These are phyloP conservation scores for Botrytis galanthina DNA, from an alignment of 2,329 filamentous ascomycete species.

Conservation along the genomic window DNA sequence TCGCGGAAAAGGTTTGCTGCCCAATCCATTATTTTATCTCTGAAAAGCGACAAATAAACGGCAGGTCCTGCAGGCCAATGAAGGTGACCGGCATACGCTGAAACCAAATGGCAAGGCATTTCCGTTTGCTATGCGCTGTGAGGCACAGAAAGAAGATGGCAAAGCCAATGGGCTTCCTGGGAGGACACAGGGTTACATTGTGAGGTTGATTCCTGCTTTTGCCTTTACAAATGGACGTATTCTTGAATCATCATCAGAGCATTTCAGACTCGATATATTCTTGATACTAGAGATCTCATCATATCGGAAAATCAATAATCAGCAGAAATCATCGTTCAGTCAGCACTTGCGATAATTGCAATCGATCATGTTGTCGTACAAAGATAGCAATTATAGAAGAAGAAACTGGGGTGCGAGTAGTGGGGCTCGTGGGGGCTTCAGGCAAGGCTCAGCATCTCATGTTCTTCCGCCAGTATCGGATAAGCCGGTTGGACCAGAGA, in stretches of 20 bases:
- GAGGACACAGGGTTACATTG: background rate
- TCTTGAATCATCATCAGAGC: background rate
- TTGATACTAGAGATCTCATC: background rate
- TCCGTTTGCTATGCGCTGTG: background rate
- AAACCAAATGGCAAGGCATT: background rate
- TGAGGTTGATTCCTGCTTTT: background rate
- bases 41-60: background rate
- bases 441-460: conserved; percentile 1
- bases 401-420: background rate
- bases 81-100: background rate
- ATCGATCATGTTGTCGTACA: background rate
- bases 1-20: background rate
- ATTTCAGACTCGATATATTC: background rate
- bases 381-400: background rate
- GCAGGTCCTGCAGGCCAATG: too few relatives aligned
- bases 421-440: background rate
- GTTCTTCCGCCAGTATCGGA: conserved; percentile 4
- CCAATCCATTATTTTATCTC: background rate
- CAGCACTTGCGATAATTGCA: background rate
- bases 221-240: background rate
- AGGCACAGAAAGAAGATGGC: background rate
- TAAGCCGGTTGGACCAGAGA: conserved; percentile 22
- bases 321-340: background rate
- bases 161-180: background rate
- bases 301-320: background rate